Evolutionary conservation across 2,329 filamentous ascomycete genomes (phyloP).

Genomic region (Nigrograna mackinnonii): DNA sequence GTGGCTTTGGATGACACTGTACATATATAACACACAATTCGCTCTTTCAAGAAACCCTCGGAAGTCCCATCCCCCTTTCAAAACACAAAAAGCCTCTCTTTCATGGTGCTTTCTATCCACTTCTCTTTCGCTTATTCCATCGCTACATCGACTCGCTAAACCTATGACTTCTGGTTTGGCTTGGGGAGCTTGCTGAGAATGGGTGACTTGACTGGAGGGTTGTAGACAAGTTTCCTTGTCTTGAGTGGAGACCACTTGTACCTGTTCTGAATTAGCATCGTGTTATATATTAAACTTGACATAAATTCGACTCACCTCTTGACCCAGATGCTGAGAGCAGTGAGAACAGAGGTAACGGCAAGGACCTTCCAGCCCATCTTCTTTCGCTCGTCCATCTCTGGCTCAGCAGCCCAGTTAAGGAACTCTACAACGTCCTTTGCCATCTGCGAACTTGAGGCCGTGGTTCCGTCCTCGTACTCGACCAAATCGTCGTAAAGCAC

Average conservation of each 20-base stretch:
- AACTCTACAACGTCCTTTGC: conserved; percentile 99
- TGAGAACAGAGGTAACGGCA: conserved; percentile 75
- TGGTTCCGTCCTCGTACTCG: conserved; percentile 96
- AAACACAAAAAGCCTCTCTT: not conserved
- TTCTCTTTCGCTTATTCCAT: conserved; percentile 15
- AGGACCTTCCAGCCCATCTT: conserved; percentile 99
- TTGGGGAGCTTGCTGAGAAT: conserved; percentile 34
- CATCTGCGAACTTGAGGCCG: conserved; percentile 96
- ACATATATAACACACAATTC: conserved; percentile 40
- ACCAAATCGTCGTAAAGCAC: conserved; percentile 97
- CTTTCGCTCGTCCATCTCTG: conserved; percentile 99
- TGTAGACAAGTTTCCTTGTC: conserved; percentile 90
- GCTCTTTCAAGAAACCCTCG: not conserved
- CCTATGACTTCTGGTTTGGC: conserved; percentile 38
- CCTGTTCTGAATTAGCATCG: conserved; percentile 39
- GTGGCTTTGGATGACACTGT: conserved; percentile 42
- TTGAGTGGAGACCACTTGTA: conserved; percentile 99
- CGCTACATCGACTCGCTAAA: conserved; percentile 19
- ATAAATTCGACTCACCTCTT: conserved; percentile 66
- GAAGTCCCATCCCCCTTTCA: not conserved
- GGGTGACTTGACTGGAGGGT: conserved; percentile 61
- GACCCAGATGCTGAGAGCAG: conserved; percentile 91
- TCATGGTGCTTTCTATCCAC: conserved; percentile 9
- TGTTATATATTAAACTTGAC: conserved; percentile 26
- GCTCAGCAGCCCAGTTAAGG: conserved; percentile 98